phyloP scores from a whole-genome alignment of 164 flowering plant genomes.

The Cinnamomum micranthum region DNA sequence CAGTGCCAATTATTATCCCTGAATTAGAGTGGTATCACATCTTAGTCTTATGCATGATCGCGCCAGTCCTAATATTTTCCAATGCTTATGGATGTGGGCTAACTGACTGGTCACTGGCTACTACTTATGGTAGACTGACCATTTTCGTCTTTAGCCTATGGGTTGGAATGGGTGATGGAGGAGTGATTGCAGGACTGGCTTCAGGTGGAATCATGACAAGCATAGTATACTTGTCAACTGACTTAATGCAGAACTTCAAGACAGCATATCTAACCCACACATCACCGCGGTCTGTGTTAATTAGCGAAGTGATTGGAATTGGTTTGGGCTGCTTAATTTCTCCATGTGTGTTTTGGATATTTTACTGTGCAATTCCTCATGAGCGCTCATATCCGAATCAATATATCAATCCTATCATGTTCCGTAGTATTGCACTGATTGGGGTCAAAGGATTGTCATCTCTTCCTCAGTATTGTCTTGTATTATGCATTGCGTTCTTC shows the following conservation, averaged over 20 bases:
- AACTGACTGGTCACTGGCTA: not conserved
- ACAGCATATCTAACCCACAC: no score
- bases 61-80: constrained; percentile 36
- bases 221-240: no score
- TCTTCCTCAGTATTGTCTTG: constrained; percentile 30
- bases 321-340: constrained; percentile 22
- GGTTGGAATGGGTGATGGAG: no score
- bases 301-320: constrained; percentile 28
- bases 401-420: constrained; percentile 23
- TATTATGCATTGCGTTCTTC: constrained; percentile 14
- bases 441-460: constrained; percentile 27
- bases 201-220: no score
- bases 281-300: constrained; percentile 11
- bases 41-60: constrained; percentile 21
- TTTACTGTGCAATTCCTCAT: constrained; percentile 22
- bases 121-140: constrained; percentile 26
- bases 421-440: constrained; percentile 30
- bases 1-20: constrained; percentile 27
- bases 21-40: constrained; percentile 34
- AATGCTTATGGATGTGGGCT: constrained; percentile 13
- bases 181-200: no score
- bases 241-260: no score
- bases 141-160: no score
- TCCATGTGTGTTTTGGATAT: constrained; percentile 21
- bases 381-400: constrained; percentile 25